phyloP scores from a whole-genome alignment of 208 protist species.

The Kentomonas sorsogonicus region DNA sequence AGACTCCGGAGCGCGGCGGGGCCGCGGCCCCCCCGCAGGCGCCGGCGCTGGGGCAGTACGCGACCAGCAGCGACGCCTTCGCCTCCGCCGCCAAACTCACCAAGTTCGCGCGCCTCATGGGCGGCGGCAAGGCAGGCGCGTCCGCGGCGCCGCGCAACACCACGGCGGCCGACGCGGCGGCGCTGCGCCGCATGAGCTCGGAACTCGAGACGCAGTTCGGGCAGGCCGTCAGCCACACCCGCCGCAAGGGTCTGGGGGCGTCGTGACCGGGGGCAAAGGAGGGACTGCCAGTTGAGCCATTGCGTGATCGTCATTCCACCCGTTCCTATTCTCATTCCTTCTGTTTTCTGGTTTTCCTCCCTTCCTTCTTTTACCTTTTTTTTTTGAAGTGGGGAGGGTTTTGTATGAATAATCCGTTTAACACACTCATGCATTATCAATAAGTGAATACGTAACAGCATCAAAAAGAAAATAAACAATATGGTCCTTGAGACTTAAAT shows the following conservation, averaged over 20 bases:
- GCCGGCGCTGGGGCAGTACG: constrained; percentile 71
- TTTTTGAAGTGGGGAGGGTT: neutral
- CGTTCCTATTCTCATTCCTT: neutral
- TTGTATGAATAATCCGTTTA: neutral
- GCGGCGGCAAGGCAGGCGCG: constrained; percentile 40
- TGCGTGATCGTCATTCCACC: neutral
- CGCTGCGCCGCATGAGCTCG: constrained; percentile 48
- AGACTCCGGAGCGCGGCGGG: neutral
- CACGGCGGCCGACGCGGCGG: neutral
- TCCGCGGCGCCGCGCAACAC: neutral
- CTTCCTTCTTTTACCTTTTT: neutral
- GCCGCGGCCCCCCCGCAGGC: neutral
- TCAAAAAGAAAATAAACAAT: neutral
- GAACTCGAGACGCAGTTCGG: constrained; percentile 68
- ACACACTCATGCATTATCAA: constrained; percentile 2
- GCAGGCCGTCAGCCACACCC: constrained; percentile 43
- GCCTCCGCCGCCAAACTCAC: constrained; percentile 41
- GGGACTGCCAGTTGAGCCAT: neutral
- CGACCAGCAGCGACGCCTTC: constrained; percentile 42
- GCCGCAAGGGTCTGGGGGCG: constrained; percentile 73
- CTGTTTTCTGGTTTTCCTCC: constrained; percentile 3
- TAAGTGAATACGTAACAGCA: constrained; percentile 8
- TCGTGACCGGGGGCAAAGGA: constrained; percentile 6
- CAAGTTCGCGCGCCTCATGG: constrained; percentile 83
- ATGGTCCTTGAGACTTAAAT: no score